phyloP scores from a whole-genome alignment of 2,329 filamentous ascomycete genomes.

The Dothideomycetidae sp. region DNA sequence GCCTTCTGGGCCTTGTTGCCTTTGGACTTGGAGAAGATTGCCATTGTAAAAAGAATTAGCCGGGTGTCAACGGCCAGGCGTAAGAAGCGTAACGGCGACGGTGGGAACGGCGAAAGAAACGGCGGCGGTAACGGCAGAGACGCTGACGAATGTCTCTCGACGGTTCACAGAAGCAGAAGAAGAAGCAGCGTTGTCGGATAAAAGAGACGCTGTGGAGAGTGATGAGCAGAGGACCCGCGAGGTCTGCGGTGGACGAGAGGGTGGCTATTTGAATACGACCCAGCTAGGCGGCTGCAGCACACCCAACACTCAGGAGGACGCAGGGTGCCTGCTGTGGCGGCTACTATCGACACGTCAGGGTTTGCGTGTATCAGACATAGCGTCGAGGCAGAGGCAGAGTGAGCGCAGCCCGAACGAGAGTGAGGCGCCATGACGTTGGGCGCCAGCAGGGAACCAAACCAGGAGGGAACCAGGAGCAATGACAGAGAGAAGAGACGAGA shows the following conservation, averaged over 20 bases:
- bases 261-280: no score
- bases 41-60: constrained; percentile 16
- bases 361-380: not conserved
- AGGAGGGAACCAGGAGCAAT: not conserved
- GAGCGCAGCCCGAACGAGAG: not conserved
- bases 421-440: not conserved
- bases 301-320: no score
- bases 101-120: not conserved
- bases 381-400: not conserved
- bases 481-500: no score
- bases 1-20: constrained; percentile 16
- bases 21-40: constrained; percentile 20
- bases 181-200: not conserved
- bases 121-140: not conserved
- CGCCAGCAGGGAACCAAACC: not conserved
- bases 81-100: not conserved
- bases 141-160: not conserved
- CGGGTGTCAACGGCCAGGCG: not conserved
- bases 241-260: not conserved
- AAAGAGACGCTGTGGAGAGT: not conserved
- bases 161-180: not conserved
- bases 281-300: no score
- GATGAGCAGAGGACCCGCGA: not conserved
- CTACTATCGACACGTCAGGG: not conserved
- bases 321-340: not conserved